Percentiles rank a stretch among this genome's conserved stretches.
Conservation (phyloP, 2,329 filamentous ascomycete genomes). For the Trichophyton benhamiae region DNA sequence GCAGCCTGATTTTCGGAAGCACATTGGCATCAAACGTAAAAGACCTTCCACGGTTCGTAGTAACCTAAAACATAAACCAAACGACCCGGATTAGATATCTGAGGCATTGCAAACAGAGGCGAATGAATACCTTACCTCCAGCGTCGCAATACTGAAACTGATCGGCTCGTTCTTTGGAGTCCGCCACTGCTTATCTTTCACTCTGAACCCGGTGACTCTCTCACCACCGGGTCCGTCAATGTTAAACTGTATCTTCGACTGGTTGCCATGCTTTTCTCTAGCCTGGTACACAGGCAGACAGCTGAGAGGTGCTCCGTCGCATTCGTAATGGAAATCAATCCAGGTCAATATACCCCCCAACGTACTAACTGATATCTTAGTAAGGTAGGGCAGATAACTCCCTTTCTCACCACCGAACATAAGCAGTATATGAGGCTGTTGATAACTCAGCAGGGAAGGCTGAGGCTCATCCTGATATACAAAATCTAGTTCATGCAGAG, state of each 20-base stretch:
- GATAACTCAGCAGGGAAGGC: background rate
- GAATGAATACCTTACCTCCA: background rate
- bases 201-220: slow-evolving; percentile 11
- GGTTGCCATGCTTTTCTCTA: background rate
- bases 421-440: slow-evolving; percentile 13
- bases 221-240: slow-evolving; percentile 16
- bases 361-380: slow-evolving; percentile 14
- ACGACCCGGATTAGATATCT: background rate
- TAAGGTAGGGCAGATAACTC: slow-evolving; percentile 13
- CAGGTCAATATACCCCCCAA: slow-evolving; percentile 10
- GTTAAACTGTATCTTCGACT: slow-evolving; percentile 11
- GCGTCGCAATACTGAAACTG: background rate
- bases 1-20: slow-evolving; percentile 13
- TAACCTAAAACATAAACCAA: slow-evolving; percentile 6
- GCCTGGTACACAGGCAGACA: background rate
- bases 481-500: slow-evolving; percentile 11
- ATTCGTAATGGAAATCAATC: slow-evolving; percentile 14
- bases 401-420: slow-evolving; percentile 16
- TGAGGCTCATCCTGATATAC: background rate
- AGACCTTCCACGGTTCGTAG: slow-evolving; percentile 13
- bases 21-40: slow-evolving; percentile 15
- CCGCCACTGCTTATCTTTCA: slow-evolving; percentile 8
- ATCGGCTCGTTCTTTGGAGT: background rate
- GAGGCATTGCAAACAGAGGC: background rate
- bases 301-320: background rate